phyloP scores from a whole-genome alignment of 441 rosid genomes.

The Daphne laureola region DNA sequence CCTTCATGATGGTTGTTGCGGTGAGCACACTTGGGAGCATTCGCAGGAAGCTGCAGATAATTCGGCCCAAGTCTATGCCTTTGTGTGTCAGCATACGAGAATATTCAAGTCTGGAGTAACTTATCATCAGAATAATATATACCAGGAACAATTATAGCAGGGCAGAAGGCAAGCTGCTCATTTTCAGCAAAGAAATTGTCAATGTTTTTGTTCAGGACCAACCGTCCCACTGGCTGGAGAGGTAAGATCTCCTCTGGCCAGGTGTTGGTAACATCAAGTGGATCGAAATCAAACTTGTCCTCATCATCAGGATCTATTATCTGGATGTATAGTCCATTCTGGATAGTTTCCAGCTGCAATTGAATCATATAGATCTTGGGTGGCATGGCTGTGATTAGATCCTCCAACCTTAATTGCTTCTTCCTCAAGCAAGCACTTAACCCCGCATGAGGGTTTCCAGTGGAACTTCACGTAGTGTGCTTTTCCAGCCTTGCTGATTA shows the following conservation, averaged over 20 bases:
- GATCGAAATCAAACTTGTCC: constrained; percentile 80
- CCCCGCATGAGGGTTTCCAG: constrained; percentile 91
- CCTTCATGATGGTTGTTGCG: constrained; percentile 96
- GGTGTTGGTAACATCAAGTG: constrained; percentile 88
- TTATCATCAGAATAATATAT: constrained; percentile 82
- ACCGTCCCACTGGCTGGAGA: constrained; percentile 88
- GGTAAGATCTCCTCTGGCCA: constrained; percentile 98
- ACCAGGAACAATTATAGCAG: constrained; percentile 87
- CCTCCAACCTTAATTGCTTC: constrained; percentile 91
- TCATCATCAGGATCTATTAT: constrained; percentile 81
- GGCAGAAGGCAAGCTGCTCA: constrained; percentile 90
- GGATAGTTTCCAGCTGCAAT: constrained; percentile 87
- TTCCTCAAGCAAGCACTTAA: constrained; percentile 72
- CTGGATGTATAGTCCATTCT: constrained; percentile 87
- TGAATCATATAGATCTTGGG: constrained; percentile 85
- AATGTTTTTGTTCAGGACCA: constrained; percentile 92
- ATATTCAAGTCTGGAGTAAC: constrained; percentile 72
- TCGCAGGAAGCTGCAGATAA: constrained; percentile 81
- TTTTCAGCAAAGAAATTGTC: constrained; percentile 95
- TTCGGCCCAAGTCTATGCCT: constrained; percentile 99
- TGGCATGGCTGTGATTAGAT: constrained; percentile 92
- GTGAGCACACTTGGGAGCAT: constrained; percentile 90
- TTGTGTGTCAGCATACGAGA: constrained; percentile 86
- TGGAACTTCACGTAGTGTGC: constrained; percentile 82
- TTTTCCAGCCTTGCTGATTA: constrained; percentile 79